These are phyloP conservation scores for Ailanthus altissimus DNA, from an alignment of 345 rosid genomes.

Conservation along the genomic window DNA sequence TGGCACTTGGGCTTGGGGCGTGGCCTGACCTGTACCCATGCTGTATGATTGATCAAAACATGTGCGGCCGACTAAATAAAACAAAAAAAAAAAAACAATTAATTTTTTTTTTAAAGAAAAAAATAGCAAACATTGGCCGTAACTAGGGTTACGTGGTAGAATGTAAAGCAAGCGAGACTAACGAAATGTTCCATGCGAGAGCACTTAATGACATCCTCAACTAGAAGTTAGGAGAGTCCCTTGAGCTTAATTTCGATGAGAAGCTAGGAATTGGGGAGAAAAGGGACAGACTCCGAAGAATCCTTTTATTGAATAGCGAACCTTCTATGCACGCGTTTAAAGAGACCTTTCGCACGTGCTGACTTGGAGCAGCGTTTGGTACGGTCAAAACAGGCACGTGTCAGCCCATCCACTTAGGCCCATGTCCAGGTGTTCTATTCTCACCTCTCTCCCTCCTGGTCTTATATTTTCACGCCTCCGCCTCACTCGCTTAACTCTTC, in stretches of 20 bases:
- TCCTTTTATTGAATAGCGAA: slow-evolving; percentile 26
- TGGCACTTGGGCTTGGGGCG: slow-evolving; percentile 11
- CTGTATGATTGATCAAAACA: slow-evolving; percentile 20
- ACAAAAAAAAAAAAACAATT: background rate
- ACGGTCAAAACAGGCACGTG: slow-evolving; percentile 41
- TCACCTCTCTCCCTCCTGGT: background rate
- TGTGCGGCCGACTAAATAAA: background rate
- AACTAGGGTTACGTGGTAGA: background rate
- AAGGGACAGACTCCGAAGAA: background rate
- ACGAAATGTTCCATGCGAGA: background rate
- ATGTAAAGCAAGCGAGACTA: background rate
- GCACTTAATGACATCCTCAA: background rate
- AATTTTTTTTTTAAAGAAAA: no score
- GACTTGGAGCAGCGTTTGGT: slow-evolving; percentile 21
- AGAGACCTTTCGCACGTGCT: slow-evolving; percentile 53
- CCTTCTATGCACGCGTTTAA: slow-evolving; percentile 49
- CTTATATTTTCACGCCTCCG: slow-evolving; percentile 14
- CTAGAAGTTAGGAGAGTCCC: background rate
- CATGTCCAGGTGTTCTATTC: slow-evolving; percentile 31
- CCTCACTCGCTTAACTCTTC: background rate
- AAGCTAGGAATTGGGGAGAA: background rate
- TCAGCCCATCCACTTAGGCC: slow-evolving; percentile 23
- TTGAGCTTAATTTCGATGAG: background rate
- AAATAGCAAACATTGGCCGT: background rate
- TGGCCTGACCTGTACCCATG: slow-evolving; percentile 14